phyloP scores from a whole-genome alignment of 106 monocot genomes.

The Vanilla planifolia region DNA sequence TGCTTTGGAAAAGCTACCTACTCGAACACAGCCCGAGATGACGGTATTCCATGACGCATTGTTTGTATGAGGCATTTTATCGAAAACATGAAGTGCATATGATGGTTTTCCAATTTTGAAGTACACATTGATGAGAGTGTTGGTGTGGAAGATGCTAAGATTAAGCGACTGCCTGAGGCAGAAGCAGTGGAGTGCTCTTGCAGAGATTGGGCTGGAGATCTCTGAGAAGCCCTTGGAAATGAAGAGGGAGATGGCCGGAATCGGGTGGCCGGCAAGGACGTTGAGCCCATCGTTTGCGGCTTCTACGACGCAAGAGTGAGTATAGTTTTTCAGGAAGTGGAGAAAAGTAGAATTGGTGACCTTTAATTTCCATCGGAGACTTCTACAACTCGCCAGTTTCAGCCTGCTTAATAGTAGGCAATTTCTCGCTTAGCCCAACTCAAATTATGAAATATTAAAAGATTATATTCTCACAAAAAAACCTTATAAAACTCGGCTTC shows the following conservation, averaged over 20 bases:
- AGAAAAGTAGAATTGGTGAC: not conserved
- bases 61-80: slow-evolving; percentile 52
- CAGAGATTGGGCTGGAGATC: slow-evolving; percentile 24
- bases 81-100: slow-evolving; percentile 56
- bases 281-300: slow-evolving; percentile 11
- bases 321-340: not conserved
- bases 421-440: no score
- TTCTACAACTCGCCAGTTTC: slow-evolving; percentile 7
- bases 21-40: slow-evolving; percentile 50
- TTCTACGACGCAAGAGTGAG: slow-evolving; percentile 3
- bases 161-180: slow-evolving; percentile 22
- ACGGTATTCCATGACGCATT: slow-evolving; percentile 66
- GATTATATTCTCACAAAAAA: no score
- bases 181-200: slow-evolving; percentile 42
- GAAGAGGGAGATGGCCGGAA: slow-evolving; percentile 38
- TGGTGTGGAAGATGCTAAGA: slow-evolving; percentile 51
- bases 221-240: slow-evolving; percentile 49
- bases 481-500: no score
- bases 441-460: no score
- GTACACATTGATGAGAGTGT: slow-evolving; percentile 70
- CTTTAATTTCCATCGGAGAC: slow-evolving; percentile 1
- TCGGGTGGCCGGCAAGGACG: slow-evolving; percentile 30
- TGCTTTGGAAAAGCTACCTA: slow-evolving; percentile 23
- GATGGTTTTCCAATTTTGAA: slow-evolving; percentile 22
- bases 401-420: not conserved